phyloP scores from a whole-genome alignment of 768 basidiomycete species.

The Boletus pseudopeckii region DNA sequence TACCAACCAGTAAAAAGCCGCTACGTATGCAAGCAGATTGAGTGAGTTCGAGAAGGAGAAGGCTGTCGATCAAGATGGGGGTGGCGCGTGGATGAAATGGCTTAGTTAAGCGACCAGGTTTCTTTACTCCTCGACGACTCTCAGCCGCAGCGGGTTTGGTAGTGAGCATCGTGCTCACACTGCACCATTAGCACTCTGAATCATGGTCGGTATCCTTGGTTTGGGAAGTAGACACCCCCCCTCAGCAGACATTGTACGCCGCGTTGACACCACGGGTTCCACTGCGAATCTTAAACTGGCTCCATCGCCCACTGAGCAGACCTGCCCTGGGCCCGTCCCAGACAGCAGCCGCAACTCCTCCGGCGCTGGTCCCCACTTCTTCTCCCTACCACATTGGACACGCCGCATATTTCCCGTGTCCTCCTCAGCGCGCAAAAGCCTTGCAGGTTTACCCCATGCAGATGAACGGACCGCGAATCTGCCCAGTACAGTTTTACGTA shows the following conservation, averaged over 20 bases:
- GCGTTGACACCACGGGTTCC: slow-evolving; percentile 22
- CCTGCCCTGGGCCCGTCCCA: slow-evolving; percentile 43
- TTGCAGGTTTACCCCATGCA: slow-evolving; percentile 17
- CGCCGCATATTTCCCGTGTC: slow-evolving; percentile 43
- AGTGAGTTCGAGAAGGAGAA: too few relatives aligned
- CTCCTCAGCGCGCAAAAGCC: slow-evolving; percentile 29
- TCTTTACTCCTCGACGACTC: not conserved
- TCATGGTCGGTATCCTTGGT: slow-evolving; percentile 41
- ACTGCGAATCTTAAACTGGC: slow-evolving; percentile 30
- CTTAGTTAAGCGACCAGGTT: too few relatives aligned
- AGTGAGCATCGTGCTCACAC: not conserved
- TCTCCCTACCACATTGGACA: slow-evolving; percentile 64
- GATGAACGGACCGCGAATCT: slow-evolving; percentile 26
- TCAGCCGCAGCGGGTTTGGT: not conserved
- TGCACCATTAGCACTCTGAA: not conserved
- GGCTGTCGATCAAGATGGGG: too few relatives aligned
- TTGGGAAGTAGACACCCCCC: slow-evolving; percentile 34
- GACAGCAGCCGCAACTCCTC: slow-evolving; percentile 39
- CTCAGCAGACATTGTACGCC: slow-evolving; percentile 23
- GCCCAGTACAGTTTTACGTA: slow-evolving; percentile 12
- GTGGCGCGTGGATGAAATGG: too few relatives aligned
- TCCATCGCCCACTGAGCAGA: slow-evolving; percentile 46
- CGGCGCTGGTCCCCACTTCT: slow-evolving; percentile 44
- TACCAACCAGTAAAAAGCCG: too few relatives aligned
- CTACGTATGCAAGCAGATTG: too few relatives aligned